phyloP scores from a whole-genome alignment of 768 basidiomycete species.

The Termitomyces heimii region DNA sequence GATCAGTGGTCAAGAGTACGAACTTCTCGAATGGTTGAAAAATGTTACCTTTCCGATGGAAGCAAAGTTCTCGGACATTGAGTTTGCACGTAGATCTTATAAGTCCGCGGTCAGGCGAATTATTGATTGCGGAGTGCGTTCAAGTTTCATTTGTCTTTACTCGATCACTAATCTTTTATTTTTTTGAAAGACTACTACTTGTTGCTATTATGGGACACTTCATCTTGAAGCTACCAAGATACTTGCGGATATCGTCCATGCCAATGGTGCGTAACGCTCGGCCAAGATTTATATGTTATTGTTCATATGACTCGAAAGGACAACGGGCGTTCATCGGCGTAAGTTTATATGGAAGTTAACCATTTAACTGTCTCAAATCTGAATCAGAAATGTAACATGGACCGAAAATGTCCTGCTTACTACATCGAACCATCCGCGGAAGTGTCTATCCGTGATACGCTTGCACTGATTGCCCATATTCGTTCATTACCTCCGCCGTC shows the following conservation, averaged over 20 bases:
- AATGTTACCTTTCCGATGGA: slow-evolving; percentile 88
- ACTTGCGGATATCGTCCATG: slow-evolving; percentile 69
- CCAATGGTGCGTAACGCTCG: slow-evolving; percentile 37
- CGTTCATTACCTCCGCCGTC: slow-evolving; percentile 38
- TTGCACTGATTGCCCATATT: slow-evolving; percentile 64
- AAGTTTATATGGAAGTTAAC: slow-evolving; percentile 21
- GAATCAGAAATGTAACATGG: slow-evolving; percentile 84
- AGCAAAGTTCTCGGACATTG: slow-evolving; percentile 59
- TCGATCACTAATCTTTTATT: slow-evolving; percentile 1
- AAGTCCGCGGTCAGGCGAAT: slow-evolving; percentile 62
- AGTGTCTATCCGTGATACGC: slow-evolving; percentile 57
- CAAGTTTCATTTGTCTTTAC: slow-evolving; percentile 2
- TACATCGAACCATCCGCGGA: slow-evolving; percentile 63
- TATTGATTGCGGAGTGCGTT: slow-evolving; percentile 69
- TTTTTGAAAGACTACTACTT: slow-evolving; percentile 77
- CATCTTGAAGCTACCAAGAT: slow-evolving; percentile 78
- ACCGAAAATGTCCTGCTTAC: slow-evolving; percentile 59
- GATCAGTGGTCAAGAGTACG: slow-evolving; percentile 71
- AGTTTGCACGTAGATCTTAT: slow-evolving; percentile 70
- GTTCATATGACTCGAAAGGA: slow-evolving; percentile 26
- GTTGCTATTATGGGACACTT: slow-evolving; percentile 84
- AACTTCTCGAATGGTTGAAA: slow-evolving; percentile 86
- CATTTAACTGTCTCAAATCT: neutral
- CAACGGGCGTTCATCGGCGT: slow-evolving; percentile 87
- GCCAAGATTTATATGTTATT: neutral